Evolutionary conservation across 352 stramenopile genomes (phyloP), one percentile per base, ranked within the genome.

Genomic region (Pythium chondricola): DNA sequence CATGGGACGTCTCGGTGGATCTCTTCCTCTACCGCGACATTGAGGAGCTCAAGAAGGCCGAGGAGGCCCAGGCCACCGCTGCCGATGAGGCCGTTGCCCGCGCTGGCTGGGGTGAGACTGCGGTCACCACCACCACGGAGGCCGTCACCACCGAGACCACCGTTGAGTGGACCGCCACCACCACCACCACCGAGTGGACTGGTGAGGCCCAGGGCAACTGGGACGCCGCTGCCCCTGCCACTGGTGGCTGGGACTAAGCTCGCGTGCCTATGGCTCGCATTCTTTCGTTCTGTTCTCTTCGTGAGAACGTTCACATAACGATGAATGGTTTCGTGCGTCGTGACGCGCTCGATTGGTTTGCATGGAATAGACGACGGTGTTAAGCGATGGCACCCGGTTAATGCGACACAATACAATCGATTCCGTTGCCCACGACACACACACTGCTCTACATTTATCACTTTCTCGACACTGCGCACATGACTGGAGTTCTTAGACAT

Each of bases 1-100:
- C 95, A 60, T 99, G 97, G 97, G 95, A 98, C 54, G 96, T 99
- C 49, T 93, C 94, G 44, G 97, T 99, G 52, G 97, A 99, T 82
- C 93, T 99, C 52, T 99, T 99, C 95, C 98, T 99, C 74, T 98
- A 99, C 92, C 93, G 96, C 72, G 97, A 99, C 76, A 85, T 97
- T 56, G 97, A 99, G 65, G 97, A 99, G 81, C 85, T 99, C 43
- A 98, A 99, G 91, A 99, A 99, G 86, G 93, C 78, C 31, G 96
- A 99, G 69, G 97, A 99, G 63, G 95, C 95, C 47, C 81, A 97
- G 75, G 83, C 87, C 40, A 81, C 69, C 47, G 96, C 93, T 47
- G 62, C 63, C 22, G 83, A 93, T 22, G 81, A 91, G 63, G 72
- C 71, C 26, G 66, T 74, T 52, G 48, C 74, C 42, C 74, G 73